Percentiles rank a stretch among this genome's conserved stretches.
phyloP scores from a whole-genome alignment of 2,329 filamentous ascomycete species.

The Verticillium nonalfalfae region DNA sequence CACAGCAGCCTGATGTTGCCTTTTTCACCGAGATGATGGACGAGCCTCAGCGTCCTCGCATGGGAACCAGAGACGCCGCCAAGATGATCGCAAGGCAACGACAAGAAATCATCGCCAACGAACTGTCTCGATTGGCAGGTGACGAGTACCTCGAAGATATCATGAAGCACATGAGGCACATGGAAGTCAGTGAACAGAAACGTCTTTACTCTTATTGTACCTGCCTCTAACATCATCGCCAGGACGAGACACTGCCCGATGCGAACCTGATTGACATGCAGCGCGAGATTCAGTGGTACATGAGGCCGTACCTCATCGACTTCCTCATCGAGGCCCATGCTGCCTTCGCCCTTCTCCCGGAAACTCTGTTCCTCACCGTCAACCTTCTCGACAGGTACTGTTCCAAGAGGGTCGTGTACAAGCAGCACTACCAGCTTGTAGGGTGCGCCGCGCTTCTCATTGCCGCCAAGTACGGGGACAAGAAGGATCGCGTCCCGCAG shows the following conservation, averaged over 20 bases:
- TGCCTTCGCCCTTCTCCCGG: constrained; percentile 87
- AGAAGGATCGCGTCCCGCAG: constrained; percentile 97
- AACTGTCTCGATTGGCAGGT: constrained; percentile 76
- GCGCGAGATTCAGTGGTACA: constrained; percentile 99
- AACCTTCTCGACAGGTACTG: constrained; percentile 98
- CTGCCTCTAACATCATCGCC: constrained; percentile 8
- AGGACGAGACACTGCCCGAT: constrained; percentile 84
- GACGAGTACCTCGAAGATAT: constrained; percentile 95
- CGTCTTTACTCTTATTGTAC: background rate
- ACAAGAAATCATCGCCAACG: constrained; percentile 82
- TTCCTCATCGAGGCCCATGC: constrained; percentile 96
- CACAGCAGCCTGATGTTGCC: constrained; percentile 31
- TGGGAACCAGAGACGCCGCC: constrained; percentile 68
- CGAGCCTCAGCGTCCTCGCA: constrained; percentile 43
- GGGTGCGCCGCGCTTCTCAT: constrained; percentile 94
- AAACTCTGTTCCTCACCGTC: constrained; percentile 92
- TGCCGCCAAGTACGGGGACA: constrained; percentile 96
- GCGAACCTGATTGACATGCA: constrained; percentile 98
- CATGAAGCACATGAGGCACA: constrained; percentile 86
- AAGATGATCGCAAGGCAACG: constrained; percentile 74
- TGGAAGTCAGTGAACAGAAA: constrained; percentile 60
- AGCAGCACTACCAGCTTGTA: constrained; percentile 97
- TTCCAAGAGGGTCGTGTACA: constrained; percentile 95
- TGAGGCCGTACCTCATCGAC: constrained; percentile 96
- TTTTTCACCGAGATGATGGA: constrained; percentile 51